Percentiles rank a stretch among this genome's conserved stretches.
Conservation (phyloP, 305 asterid genomes). For the Fraxinus sp. region DNA sequence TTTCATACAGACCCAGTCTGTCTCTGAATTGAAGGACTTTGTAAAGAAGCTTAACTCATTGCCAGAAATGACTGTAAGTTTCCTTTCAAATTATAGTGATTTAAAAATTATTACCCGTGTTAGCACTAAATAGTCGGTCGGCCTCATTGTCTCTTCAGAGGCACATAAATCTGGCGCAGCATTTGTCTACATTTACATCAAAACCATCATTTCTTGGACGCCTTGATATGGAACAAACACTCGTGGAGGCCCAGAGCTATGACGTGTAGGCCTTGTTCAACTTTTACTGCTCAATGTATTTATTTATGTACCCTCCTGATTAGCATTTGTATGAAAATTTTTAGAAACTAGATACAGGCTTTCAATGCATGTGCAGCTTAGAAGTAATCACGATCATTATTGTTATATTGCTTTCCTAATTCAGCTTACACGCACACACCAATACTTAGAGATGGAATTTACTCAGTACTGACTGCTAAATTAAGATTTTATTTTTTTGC, state of each 20-base stretch:
- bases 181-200: constrained; percentile 78
- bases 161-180: constrained; percentile 96
- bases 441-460: not conserved
- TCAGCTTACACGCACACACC: not conserved
- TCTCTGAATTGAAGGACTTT: constrained; percentile 94
- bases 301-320: constrained; percentile 2
- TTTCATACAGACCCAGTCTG: constrained; percentile 73
- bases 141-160: constrained; percentile 56
- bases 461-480: not conserved
- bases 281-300: constrained; percentile 4
- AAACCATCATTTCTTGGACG: constrained; percentile 76
- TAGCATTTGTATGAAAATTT: not conserved
- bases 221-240: constrained; percentile 95
- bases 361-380: not conserved
- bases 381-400: not conserved
- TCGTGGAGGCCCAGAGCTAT: constrained; percentile 88
- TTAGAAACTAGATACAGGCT: not conserved
- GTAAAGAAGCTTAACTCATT: constrained; percentile 95
- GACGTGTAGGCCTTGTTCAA: constrained; percentile 60
- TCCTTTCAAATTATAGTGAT: constrained; percentile 21
- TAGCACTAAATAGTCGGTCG: constrained; percentile 20
- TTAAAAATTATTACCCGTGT: constrained; percentile 14
- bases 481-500: not conserved
- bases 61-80: constrained; percentile 96
- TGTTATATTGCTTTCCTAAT: not conserved